phyloP scores from a whole-genome alignment of 2,329 filamentous ascomycete genomes.

The Ophiosphaerella herpotricha region DNA sequence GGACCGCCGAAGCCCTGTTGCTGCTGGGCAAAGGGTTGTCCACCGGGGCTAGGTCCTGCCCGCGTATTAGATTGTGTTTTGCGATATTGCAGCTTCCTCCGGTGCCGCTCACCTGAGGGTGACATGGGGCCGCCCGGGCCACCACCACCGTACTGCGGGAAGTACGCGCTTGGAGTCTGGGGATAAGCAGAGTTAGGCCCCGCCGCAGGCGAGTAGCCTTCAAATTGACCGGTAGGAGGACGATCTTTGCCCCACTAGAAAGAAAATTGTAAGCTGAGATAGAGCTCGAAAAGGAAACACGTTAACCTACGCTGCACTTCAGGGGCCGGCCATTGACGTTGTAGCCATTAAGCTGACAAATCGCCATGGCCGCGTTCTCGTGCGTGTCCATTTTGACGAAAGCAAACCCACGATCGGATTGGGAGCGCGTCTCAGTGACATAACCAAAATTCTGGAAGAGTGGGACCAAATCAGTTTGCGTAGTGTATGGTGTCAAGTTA shows the following conservation, averaged over 20 bases:
- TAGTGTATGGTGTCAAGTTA: slow-evolving; percentile 96
- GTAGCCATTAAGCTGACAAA: slow-evolving; percentile 97
- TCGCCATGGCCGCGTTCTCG: slow-evolving; percentile 97
- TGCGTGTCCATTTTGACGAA: slow-evolving; percentile 99
- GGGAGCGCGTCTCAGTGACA: slow-evolving; percentile 95
- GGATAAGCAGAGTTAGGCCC: slow-evolving; percentile 75
- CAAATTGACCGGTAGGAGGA: slow-evolving; percentile 80
- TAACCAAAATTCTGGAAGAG: slow-evolving; percentile 99
- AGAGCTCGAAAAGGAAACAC: slow-evolving; percentile 18
- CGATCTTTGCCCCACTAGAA: slow-evolving; percentile 97
- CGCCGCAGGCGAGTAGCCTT: slow-evolving; percentile 77
- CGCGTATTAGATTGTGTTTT: slow-evolving; percentile 44
- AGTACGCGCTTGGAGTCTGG: slow-evolving; percentile 79
- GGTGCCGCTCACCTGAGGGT: slow-evolving; percentile 56
- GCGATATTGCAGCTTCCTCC: slow-evolving; percentile 43
- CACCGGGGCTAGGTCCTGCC: slow-evolving; percentile 61
- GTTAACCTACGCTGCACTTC: slow-evolving; percentile 90
- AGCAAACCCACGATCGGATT: slow-evolving; percentile 95
- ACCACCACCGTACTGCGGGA: slow-evolving; percentile 86
- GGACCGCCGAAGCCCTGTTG: slow-evolving; percentile 67
- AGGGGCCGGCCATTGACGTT: slow-evolving; percentile 95
- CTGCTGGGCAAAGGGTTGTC: slow-evolving; percentile 63
- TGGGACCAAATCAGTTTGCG: slow-evolving; percentile 94
- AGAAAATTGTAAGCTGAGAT: slow-evolving; percentile 36
- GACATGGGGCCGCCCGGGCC: slow-evolving; percentile 61